These are phyloP conservation scores for Angomonas ambiguus DNA, from an alignment of 208 protist species.

Conservation along the genomic window DNA sequence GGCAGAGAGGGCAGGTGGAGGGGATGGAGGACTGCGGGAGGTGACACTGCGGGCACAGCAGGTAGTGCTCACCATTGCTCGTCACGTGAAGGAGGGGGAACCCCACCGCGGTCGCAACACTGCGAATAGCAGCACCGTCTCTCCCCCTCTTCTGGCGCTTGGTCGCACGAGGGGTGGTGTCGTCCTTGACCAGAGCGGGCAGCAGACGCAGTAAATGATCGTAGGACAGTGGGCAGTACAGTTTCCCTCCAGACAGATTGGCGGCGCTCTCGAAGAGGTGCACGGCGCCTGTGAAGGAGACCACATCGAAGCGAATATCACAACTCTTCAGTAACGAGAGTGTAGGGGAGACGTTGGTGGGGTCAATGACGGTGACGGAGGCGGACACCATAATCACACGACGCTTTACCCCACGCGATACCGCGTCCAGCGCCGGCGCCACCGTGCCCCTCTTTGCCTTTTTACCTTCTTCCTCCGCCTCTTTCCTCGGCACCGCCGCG, in stretches of 20 bases:
- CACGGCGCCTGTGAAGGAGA: constrained; percentile 77
- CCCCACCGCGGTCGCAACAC: constrained; percentile 46
- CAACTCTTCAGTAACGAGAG: constrained; percentile 37
- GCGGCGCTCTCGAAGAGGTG: constrained; percentile 70
- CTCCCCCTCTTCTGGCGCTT: neutral
- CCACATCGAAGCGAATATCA: constrained; percentile 46
- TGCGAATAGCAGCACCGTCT: constrained; percentile 6
- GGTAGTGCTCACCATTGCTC: neutral
- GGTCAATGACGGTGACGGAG: constrained; percentile 78
- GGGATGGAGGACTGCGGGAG: constrained; percentile 65
- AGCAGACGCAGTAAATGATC: constrained; percentile 67
- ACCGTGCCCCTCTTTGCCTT: neutral
- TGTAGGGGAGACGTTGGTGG: constrained; percentile 69
- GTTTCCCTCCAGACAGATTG: constrained; percentile 37
- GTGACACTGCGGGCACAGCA: constrained; percentile 76
- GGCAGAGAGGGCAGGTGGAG: constrained; percentile 71
- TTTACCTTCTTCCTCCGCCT: neutral
- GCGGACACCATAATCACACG: constrained; percentile 64
- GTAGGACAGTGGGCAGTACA: constrained; percentile 75
- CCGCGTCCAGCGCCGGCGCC: neutral
- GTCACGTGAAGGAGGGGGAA: constrained; percentile 47
- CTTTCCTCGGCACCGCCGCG: constrained; percentile 7
- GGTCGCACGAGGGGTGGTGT: neutral
- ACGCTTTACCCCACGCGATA: constrained; percentile 22
- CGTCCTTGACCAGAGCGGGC: constrained; percentile 24